Evolutionary conservation across 2,329 filamentous ascomycete genomes (phyloP).

Genomic region (Alternaria dauci): DNA sequence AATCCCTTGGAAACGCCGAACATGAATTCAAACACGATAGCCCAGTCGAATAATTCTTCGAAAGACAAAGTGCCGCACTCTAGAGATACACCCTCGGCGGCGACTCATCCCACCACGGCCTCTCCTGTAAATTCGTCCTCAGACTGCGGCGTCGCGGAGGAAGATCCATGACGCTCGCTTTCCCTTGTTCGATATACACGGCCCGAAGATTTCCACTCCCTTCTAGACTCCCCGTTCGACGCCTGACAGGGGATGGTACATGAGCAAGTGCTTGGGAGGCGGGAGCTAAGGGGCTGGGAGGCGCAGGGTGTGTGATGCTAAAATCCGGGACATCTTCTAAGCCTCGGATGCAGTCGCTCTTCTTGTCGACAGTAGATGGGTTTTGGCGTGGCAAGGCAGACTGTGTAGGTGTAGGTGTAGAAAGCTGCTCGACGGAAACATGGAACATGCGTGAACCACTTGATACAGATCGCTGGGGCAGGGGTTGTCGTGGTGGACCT

Average conservation of each 20-base stretch:
- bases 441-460: conserved; percentile 5
- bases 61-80: too few species aligned
- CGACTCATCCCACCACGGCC: conserved; percentile 4
- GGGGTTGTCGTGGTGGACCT: neutral
- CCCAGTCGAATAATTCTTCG: too few species aligned
- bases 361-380: neutral
- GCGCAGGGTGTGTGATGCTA: conserved; percentile 6
- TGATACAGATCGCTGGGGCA: neutral
- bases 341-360: neutral
- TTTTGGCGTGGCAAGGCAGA: neutral
- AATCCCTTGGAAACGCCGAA: neutral
- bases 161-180: neutral
- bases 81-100: neutral
- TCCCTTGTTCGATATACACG: conserved; percentile 5
- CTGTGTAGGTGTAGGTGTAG: neutral
- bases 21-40: too few species aligned
- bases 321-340: neutral
- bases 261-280: neutral
- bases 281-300: neutral
- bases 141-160: neutral
- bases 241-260: neutral
- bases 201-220: neutral
- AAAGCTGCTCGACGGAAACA: neutral
- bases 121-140: neutral
- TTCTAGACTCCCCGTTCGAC: neutral